A percentile compares a stretch with the other conserved stretches of the same genome.
These are phyloP conservation scores for Aphanocladium album DNA, from an alignment of 2,329 filamentous ascomycete genomes.

Conservation along the genomic window DNA sequence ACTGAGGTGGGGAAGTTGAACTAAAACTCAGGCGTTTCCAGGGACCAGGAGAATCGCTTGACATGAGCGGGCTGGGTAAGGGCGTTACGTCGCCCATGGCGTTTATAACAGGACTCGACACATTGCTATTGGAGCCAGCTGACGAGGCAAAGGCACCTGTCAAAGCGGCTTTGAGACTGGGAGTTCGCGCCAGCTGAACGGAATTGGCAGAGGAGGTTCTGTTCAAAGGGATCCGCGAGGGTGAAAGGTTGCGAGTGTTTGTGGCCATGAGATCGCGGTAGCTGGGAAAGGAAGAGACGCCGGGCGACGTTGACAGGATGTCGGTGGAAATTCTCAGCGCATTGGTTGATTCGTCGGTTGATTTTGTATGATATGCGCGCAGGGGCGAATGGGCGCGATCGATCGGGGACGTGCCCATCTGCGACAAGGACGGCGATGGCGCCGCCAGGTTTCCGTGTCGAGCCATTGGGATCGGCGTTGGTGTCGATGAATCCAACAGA, in stretches of 20 bases:
- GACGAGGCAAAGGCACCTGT: constrained; percentile 42
- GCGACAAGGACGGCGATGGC: not conserved
- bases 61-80: constrained; percentile 68
- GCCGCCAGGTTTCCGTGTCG: not conserved
- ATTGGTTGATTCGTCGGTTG: not conserved
- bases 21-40: constrained; percentile 53
- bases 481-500: not conserved
- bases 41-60: constrained; percentile 59
- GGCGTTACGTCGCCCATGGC: constrained; percentile 77
- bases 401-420: not conserved
- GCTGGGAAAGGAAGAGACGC: not conserved
- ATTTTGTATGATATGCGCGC: not conserved
- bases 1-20: constrained; percentile 37
- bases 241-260: constrained; percentile 8
- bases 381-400: not conserved
- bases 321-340: constrained; percentile 11
- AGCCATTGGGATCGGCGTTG: not conserved
- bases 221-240: constrained; percentile 25
- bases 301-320: not conserved
- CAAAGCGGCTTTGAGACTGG: constrained; percentile 55
- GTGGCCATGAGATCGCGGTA: constrained; percentile 3
- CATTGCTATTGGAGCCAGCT: constrained; percentile 58
- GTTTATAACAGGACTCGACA: constrained; percentile 69
- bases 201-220: constrained; percentile 26
- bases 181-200: constrained; percentile 53